Percentiles rank a stretch among this genome's conserved stretches.
These are phyloP conservation scores for Colletotrichum incanum DNA, from an alignment of 2,329 filamentous ascomycete species.

Conservation along the genomic window DNA sequence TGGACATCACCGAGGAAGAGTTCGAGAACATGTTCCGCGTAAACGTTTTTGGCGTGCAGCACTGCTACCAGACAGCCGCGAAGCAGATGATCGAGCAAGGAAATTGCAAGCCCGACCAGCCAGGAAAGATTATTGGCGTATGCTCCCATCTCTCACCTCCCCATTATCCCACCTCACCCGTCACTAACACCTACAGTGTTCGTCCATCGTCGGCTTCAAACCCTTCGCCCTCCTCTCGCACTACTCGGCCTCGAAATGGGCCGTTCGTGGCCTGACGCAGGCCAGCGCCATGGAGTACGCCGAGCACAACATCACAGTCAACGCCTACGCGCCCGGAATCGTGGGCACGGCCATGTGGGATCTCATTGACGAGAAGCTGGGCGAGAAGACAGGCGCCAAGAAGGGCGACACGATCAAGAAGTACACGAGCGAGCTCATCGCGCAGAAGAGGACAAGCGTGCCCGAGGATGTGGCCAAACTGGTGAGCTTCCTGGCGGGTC, in stretches of 20 bases:
- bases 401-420: constrained; percentile 66
- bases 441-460: constrained; percentile 70
- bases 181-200: constrained; percentile 32
- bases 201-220: constrained; percentile 73
- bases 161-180: not conserved
- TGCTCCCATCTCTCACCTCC: not conserved
- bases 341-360: constrained; percentile 80
- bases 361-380: constrained; percentile 71
- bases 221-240: constrained; percentile 72
- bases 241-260: constrained; percentile 77
- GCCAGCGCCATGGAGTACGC: constrained; percentile 75
- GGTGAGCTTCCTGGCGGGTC: constrained; percentile 73
- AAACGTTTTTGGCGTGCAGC: constrained; percentile 76
- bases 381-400: constrained; percentile 61
- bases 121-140: constrained; percentile 61
- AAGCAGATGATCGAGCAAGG: constrained; percentile 73
- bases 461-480: constrained; percentile 75
- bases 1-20: constrained; percentile 72
- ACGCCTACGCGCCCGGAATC: constrained; percentile 78
- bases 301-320: constrained; percentile 75
- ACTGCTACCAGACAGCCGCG: constrained; percentile 75
- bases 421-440: constrained; percentile 67
- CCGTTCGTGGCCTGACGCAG: constrained; percentile 77
- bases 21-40: constrained; percentile 73
- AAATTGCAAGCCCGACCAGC: constrained; percentile 58